Conservation (phyloP, 495 filamentous ascomycete genomes). For the Annulohypoxylon moriforme region DNA sequence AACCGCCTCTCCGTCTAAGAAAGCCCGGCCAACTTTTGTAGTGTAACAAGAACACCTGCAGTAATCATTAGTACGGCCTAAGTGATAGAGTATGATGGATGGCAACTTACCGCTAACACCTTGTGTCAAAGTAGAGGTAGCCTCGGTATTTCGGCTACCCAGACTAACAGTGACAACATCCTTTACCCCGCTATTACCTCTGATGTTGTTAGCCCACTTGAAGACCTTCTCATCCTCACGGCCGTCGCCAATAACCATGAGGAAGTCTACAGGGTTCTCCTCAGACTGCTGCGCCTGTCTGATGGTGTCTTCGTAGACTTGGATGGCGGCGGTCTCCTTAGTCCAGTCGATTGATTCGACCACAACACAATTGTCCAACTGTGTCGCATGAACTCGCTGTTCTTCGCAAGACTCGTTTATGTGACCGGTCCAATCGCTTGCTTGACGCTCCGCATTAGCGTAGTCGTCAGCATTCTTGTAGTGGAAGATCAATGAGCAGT, state of each 20-base stretch:
- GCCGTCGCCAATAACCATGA: conserved; percentile 87
- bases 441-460: conserved; percentile 75
- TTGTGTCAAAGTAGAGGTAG: conserved; percentile 83
- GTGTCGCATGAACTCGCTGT: conserved; percentile 84
- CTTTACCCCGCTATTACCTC: conserved; percentile 62
- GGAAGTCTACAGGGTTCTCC: conserved; percentile 74
- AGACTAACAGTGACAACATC: conserved; percentile 85
- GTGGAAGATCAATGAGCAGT: conserved; percentile 88
- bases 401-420: conserved; percentile 91
- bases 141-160: conserved; percentile 87
- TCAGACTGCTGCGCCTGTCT: conserved; percentile 52
- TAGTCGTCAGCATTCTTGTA: conserved; percentile 84
- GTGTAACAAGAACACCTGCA: conserved; percentile 59
- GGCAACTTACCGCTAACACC: conserved; percentile 82
- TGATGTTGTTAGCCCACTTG: conserved; percentile 87
- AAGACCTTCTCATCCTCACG: conserved; percentile 94
- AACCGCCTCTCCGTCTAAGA: conserved; percentile 39
- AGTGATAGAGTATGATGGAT: conserved; percentile 18
- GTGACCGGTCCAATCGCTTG: conserved; percentile 86
- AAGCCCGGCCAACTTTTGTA: conserved; percentile 58
- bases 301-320: conserved; percentile 71
- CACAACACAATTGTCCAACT: conserved; percentile 77
- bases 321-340: conserved; percentile 81
- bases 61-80: conserved; percentile 20
- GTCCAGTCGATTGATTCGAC: conserved; percentile 85